Evolutionary conservation across 2,329 filamentous ascomycete genomes (phyloP), one percentile per base, ranked within the genome.

Genomic region (Arthroderma sp.): DNA sequence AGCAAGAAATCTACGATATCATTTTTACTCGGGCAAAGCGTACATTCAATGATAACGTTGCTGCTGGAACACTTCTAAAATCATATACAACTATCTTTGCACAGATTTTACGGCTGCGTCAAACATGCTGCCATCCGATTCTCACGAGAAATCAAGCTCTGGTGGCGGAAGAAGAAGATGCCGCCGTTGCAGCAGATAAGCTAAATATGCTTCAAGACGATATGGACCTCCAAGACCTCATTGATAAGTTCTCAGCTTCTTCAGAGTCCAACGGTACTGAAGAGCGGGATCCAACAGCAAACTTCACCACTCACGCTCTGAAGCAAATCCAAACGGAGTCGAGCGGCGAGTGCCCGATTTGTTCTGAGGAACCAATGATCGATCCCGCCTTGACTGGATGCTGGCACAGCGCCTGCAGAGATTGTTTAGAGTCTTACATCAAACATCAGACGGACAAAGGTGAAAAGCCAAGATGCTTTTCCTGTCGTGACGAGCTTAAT

Each of bases 31-130:
- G 82, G 38, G 91, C 86, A 0, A 94, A 89, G 60, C 75, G 79
- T 43, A 83, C 88, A 0, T 91, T 96, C 59, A 80, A 80, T 30
- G 79, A 82, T 48, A 96, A 94, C 48, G 74, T 94, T 8, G 86
- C 94, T 59, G 86, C 85, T 6, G 91, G 91, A 3, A 96, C 89
- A 0, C 74, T 98, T 4, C 77, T 96, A 70, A 95, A 94, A 61
- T 88, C 87, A 0, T 98, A 88, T 58, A 94, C 91, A 0, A 95
- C 87, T 43, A 95, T 98, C 50, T 95, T 98, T 59, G 89, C 91
- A 0, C 91, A 98, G 62, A 93, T 98, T 57, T 66, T 98, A 36
- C 83, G 91, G 1, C 76, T 98, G 6, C 80, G 91, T 1, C 91
- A 98, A 58, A 85, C 86, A 1, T 98, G 91, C 61, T 96, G 91